Base-by-base conservation (phyloP, 306 rosid species). In the Gastrolobium bilobum region DNA sequence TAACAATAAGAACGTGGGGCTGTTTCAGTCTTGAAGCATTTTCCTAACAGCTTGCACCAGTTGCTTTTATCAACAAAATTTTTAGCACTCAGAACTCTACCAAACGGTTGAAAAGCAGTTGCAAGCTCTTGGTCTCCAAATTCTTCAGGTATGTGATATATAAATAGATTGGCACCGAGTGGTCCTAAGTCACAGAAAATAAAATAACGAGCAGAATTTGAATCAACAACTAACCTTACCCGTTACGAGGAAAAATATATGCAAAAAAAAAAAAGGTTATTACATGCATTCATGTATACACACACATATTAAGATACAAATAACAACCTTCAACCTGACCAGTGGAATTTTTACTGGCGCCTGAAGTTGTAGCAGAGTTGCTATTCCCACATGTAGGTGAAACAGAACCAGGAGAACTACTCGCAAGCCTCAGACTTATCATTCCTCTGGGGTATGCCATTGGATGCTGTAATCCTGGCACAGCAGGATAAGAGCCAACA, bases 81-180 rank as follows among this genome's bases (percentile, higher is more conserved):
- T 89, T 93, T 93, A 70, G 98, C 91, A 83, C 97, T 91, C 89
- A 93, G 86, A 80, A 93, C 97, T 78, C 88, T 86, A 74, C 98
- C 98, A 84, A 79, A 93, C 51, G 81, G 81, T 82, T 87, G 97
- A 86, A 93, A 93, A 50, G 97, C 90, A 77, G 62, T 83, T 79
- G 91, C 90, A 70, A 93, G 97, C 47, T 93, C 97, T 83, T 71
- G 81, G 71, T 93, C 98, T 70, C 94, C 98, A 80, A 29, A 93
- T 75, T 93, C 98, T 89, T 91, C 97, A 64, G 98, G 98, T 84
- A 93, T 89, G 87, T 93, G 98, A 84, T 91, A 93, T 82, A 93
- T 93, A 87, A 93, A 93, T 57, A 93, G 86, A 86, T 93, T 93
- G 76, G 98, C 98, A 77, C 98, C 98, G 15, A 91, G 92, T 52